phyloP scores from a whole-genome alignment of 768 basidiomycete species.

The Lyophyllum decastes region DNA sequence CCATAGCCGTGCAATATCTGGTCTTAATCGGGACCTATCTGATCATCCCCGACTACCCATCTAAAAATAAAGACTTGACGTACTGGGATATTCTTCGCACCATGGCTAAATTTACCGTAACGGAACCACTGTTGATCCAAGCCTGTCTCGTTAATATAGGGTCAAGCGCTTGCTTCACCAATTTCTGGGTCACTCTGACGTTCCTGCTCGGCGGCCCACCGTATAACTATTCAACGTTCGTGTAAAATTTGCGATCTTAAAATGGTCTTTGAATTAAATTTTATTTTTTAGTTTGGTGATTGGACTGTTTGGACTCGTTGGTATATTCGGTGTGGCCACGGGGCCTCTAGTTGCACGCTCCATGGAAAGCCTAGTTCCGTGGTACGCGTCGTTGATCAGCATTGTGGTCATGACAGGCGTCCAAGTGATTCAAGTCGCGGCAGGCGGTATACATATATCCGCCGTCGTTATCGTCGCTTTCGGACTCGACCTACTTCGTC shows the following conservation, averaged over 20 bases:
- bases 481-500: conserved; percentile 70
- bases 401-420: conserved; percentile 48
- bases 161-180: conserved; percentile 58
- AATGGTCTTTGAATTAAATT: background rate
- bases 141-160: conserved; percentile 59
- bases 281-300: conserved; percentile 44
- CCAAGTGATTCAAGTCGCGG: conserved; percentile 66
- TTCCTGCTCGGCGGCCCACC: conserved; percentile 79
- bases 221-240: conserved; percentile 78
- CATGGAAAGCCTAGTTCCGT: conserved; percentile 73
- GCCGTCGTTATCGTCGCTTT: conserved; percentile 72
- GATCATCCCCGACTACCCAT: conserved; percentile 81
- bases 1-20: conserved; percentile 66
- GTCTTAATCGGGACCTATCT: conserved; percentile 63
- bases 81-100: conserved; percentile 72
- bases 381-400: conserved; percentile 71
- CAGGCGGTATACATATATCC: conserved; percentile 67
- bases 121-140: conserved; percentile 80
- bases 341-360: conserved; percentile 72
- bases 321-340: conserved; percentile 67
- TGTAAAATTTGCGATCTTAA: conserved; percentile 34
- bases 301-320: conserved; percentile 75
- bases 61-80: conserved; percentile 64
- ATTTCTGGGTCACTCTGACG: conserved; percentile 76
- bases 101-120: conserved; percentile 76